Base-by-base conservation (phyloP, 2,329 filamentous ascomycete genomes). In the Colletotrichum karsti region DNA sequence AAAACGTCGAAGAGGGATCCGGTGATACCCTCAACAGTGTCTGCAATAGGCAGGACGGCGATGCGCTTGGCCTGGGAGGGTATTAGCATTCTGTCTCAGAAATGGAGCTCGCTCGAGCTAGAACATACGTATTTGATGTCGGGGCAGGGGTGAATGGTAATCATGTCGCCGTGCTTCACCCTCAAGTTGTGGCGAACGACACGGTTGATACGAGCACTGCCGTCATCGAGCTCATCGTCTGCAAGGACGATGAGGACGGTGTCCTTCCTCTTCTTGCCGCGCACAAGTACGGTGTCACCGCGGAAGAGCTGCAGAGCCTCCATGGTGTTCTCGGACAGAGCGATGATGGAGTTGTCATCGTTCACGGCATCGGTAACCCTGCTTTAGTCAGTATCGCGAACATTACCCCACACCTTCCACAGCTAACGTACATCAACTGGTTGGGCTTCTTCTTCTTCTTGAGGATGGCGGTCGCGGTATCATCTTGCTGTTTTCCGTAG, bases 361-460 rank as follows among this genome's bases (percentile, higher is more conserved):
- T 97, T 99, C 77, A 93, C 90, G 81, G 96, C 95, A 89, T 99
- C 97, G 78, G 96, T 98, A 73, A 99, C 96, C 85, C 94, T 97
- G 77, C 76, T 70, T 69, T 63, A 51, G 51, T 39, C 42, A 71
- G 69, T 65, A 20, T 20, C 26, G n/a, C 22, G 37, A 58, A 63
- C 51, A 28, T 44, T 57, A 12, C 33, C 54, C 44, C 55, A 60
- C 42, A 42, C 30, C 50, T 22, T n/a, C 28, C 26, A 37, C 15
- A 44, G 55, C 41, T 51, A 74, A 82, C 91, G 81, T 87, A 97
- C 94, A 99, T 97, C 81, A 99, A 85, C 78, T 95, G 97, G 85
- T 99, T 99, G 76, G 95, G 95, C 93, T 99, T 99, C 95, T 99
- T 99, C 92, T 99, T 99, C 90, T 98, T 98, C 88, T 98, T 98